Evolutionary conservation across 2,329 filamentous ascomycete genomes (phyloP).

Genomic region (Epichloe sylvatica): DNA sequence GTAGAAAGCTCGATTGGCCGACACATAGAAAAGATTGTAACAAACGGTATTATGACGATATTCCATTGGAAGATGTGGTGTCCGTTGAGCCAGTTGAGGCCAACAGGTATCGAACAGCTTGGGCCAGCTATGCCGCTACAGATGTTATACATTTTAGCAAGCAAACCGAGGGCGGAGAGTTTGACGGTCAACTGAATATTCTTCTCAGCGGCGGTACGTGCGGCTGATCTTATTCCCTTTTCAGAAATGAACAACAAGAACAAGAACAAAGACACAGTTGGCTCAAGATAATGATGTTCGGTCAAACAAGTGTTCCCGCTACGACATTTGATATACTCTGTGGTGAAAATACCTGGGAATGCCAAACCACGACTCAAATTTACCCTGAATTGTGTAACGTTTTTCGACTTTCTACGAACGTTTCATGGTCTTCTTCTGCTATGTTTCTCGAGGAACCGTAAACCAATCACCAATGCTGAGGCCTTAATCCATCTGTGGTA

Average conservation of each 20-base stretch:
- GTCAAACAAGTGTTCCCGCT: constrained; percentile 8
- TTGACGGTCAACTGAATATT: constrained; percentile 9
- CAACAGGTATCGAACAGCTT: constrained; percentile 1
- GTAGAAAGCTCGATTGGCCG: not conserved
- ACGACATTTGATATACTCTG: constrained; percentile 14
- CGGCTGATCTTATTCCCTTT: not conserved
- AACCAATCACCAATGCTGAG: constrained; percentile 12
- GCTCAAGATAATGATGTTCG: too few relatives aligned
- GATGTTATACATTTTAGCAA: constrained; percentile 15
- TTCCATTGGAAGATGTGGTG: not conserved
- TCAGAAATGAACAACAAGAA: too few relatives aligned
- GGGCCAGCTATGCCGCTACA: constrained; percentile 11
- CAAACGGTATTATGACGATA: not conserved
- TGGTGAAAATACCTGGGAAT: constrained; percentile 10
- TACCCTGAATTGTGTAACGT: constrained; percentile 6
- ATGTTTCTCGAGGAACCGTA: not conserved
- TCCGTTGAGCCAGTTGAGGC: not conserved
- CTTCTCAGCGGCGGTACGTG: constrained; percentile 12
- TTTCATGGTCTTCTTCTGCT: not conserved
- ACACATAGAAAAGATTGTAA: not conserved
- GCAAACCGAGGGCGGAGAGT: constrained; percentile 13
- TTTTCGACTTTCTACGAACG: not conserved
- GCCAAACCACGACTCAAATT: constrained; percentile 8
- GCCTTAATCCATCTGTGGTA: constrained; percentile 15
- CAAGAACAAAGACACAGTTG: too few relatives aligned